A percentile compares a stretch with the other conserved stretches of the same genome.
Evolutionary conservation across 805 yeast species (phyloP).

Genomic region (Wickerhamomyces xylosicus): DNA sequence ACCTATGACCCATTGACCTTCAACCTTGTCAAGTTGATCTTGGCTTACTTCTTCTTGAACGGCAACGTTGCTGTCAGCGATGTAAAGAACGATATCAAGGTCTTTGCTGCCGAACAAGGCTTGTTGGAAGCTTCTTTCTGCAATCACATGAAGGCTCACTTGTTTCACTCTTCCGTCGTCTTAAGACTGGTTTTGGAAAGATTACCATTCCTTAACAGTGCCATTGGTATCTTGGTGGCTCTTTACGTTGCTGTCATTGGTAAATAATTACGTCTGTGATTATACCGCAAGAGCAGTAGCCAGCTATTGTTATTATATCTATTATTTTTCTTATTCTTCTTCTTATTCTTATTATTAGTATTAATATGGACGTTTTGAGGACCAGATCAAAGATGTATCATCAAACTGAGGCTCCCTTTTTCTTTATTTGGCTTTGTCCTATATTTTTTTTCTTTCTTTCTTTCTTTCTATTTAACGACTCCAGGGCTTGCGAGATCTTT

Average conservation of each 20-base stretch:
- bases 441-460: no score
- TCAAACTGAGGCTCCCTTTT: no score
- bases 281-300: no score
- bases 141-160: constrained; percentile 12
- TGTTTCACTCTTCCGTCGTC: constrained; percentile 16
- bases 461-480: no score
- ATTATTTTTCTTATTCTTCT: not conserved
- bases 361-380: no score
- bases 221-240: constrained; percentile 23
- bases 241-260: constrained; percentile 22
- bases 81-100: constrained; percentile 18
- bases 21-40: constrained; percentile 35
- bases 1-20: constrained; percentile 45
- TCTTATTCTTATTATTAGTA: no score
- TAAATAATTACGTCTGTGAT: no score
- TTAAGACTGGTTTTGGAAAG: constrained; percentile 23
- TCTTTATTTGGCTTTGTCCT: no score
- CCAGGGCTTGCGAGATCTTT: no score
- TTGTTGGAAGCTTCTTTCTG: constrained; percentile 9
- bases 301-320: no score
- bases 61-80: constrained; percentile 19
- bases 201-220: constrained; percentile 21
- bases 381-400: no score
- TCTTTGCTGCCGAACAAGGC: constrained; percentile 20
- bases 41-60: constrained; percentile 26